phyloP scores from a whole-genome alignment of 2,329 filamentous ascomycete genomes.

The Colletotrichum sansevieriae region DNA sequence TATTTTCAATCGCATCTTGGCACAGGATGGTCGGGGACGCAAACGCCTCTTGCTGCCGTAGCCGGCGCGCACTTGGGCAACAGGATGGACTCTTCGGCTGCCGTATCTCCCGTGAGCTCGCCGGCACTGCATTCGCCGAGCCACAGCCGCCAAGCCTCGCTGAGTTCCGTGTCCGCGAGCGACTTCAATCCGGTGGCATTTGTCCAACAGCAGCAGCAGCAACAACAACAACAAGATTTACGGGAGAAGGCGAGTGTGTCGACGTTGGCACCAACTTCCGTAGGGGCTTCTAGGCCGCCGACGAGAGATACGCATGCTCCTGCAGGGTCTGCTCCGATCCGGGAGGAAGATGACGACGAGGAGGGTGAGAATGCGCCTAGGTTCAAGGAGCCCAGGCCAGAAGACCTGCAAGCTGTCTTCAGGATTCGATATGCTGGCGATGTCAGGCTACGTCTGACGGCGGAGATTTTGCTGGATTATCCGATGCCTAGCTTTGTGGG shows the following conservation, averaged over 20 bases:
- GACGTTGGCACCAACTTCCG: slow-evolving; percentile 69
- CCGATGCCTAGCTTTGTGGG: slow-evolving; percentile 98
- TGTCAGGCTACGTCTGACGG: slow-evolving; percentile 88
- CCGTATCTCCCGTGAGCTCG: slow-evolving; percentile 32
- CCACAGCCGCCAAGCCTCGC: slow-evolving; percentile 60
- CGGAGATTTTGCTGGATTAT: slow-evolving; percentile 96
- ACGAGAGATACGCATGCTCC: slow-evolving; percentile 63
- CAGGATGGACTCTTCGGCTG: slow-evolving; percentile 42
- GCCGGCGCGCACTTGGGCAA: slow-evolving; percentile 70
- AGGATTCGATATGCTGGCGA: slow-evolving; percentile 91
- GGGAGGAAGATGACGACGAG: slow-evolving; percentile 52
- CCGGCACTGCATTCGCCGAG: slow-evolving; percentile 46
- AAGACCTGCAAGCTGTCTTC: slow-evolving; percentile 94
- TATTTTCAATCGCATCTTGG: slow-evolving; percentile 87
- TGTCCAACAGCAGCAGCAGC: slow-evolving; percentile 32
- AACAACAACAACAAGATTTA: slow-evolving; percentile 48
- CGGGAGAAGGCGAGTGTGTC: slow-evolving; percentile 74
- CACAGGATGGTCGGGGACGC: slow-evolving; percentile 78
- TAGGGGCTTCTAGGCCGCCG: slow-evolving; percentile 67
- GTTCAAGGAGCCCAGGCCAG: slow-evolving; percentile 79
- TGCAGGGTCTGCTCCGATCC: slow-evolving; percentile 49
- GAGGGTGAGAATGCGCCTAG: slow-evolving; percentile 55
- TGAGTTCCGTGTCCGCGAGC: slow-evolving; percentile 61
- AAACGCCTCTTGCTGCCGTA: slow-evolving; percentile 84
- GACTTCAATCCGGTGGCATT: slow-evolving; percentile 50